These are phyloP conservation scores for Skeletonema marinoi DNA, from an alignment of 108 stramenopile species.

Conservation along the genomic window DNA sequence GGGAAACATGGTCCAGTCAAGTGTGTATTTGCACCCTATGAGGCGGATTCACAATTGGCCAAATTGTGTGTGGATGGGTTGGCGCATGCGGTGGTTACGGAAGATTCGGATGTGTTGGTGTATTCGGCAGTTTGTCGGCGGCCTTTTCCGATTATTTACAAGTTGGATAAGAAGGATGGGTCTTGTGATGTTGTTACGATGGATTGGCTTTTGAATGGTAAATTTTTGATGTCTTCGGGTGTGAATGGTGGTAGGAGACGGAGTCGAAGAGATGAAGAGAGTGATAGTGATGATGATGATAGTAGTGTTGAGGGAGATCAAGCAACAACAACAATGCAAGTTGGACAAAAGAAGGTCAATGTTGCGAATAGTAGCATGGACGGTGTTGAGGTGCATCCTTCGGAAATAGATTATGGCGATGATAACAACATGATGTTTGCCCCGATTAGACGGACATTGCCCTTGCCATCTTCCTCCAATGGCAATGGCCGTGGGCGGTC, in stretches of 20 bases:
- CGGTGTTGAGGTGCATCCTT: slow-evolving; percentile 5
- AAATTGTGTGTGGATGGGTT: slow-evolving; percentile 76
- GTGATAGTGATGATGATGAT: neutral
- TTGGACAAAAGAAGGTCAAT: neutral
- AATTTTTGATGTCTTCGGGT: slow-evolving; percentile 7
- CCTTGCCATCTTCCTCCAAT: slow-evolving; percentile 11
- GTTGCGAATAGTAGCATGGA: neutral
- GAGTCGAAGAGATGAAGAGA: neutral
- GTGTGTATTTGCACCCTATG: slow-evolving; percentile 91
- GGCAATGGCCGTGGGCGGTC: slow-evolving; percentile 2
- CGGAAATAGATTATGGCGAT: slow-evolving; percentile 24
- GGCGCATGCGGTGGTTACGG: slow-evolving; percentile 91
- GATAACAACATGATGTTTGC: slow-evolving; percentile 40
- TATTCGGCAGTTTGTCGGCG: slow-evolving; percentile 65
- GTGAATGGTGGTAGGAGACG: slow-evolving; percentile 6
- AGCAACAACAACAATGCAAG: slow-evolving; percentile 9
- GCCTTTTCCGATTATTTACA: slow-evolving; percentile 80
- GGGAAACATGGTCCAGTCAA: slow-evolving; percentile 48
- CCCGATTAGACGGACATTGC: slow-evolving; percentile 28
- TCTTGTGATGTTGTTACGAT: slow-evolving; percentile 78
- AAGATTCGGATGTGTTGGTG: slow-evolving; percentile 88
- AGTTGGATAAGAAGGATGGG: slow-evolving; percentile 75
- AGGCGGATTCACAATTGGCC: slow-evolving; percentile 96
- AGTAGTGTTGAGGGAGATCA: neutral
- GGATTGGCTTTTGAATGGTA: slow-evolving; percentile 72